phyloP scores from a whole-genome alignment of 495 filamentous ascomycete species.

The Sphaerosporella brunnea region DNA sequence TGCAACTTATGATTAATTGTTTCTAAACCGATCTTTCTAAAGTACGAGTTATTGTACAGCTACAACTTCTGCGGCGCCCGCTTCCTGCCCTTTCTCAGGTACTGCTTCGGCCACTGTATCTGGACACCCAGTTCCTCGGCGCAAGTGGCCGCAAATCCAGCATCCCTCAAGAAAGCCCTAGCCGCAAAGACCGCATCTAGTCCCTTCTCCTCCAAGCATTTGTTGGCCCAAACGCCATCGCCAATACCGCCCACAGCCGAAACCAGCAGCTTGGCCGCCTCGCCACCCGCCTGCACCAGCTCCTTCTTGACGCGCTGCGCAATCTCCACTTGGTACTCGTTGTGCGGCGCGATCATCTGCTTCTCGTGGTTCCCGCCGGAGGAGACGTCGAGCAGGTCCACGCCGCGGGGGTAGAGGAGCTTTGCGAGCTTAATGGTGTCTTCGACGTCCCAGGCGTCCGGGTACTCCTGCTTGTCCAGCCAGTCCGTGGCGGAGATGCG shows the following conservation, averaged over 20 bases:
- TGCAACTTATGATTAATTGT: too few species aligned
- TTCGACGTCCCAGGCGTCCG: slow-evolving; percentile 45
- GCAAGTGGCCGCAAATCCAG: slow-evolving; percentile 44
- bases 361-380: slow-evolving; percentile 47
- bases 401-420: slow-evolving; percentile 42
- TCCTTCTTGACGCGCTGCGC: slow-evolving; percentile 41
- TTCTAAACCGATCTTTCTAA: too few species aligned
- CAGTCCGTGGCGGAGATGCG: slow-evolving; percentile 51
- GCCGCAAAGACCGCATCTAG: slow-evolving; percentile 49
- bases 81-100: slow-evolving; percentile 23
- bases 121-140: slow-evolving; percentile 43
- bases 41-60: too few species aligned
- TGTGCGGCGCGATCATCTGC: slow-evolving; percentile 38
- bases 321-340: slow-evolving; percentile 46
- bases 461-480: slow-evolving; percentile 40
- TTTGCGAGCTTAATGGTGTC: slow-evolving; percentile 45
- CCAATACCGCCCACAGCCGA: slow-evolving; percentile 62
- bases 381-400: slow-evolving; percentile 62
- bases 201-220: slow-evolving; percentile 40
- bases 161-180: slow-evolving; percentile 47
- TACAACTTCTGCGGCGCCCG: background rate
- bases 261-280: slow-evolving; percentile 37
- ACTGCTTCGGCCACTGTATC: slow-evolving; percentile 40
- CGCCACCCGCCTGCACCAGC: slow-evolving; percentile 27
- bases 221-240: slow-evolving; percentile 40